Evolutionary conservation across 2,329 filamentous ascomycete genomes (phyloP), one percentile per base, ranked within the genome.

Genomic region (Phoma herbarum): DNA sequence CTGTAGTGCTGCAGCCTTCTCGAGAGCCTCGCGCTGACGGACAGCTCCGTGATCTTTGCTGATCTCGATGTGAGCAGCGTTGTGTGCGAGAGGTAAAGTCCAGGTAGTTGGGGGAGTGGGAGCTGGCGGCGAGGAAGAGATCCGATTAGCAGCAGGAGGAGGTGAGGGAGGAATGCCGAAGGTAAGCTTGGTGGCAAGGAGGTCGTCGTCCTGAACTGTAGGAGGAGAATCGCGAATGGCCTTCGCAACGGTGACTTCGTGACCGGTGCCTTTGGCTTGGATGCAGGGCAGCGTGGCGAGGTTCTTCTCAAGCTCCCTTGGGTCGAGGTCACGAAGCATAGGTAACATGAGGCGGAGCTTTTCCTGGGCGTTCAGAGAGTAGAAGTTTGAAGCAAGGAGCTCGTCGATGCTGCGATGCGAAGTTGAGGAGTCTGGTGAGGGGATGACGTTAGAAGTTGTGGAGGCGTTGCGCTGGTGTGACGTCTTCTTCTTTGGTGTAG

Each of bases 1-100:
- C 6, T 41, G 51, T 9, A 65, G 48, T 48, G 33, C 50, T 2
- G 48, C 54, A 6, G 61, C 62, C 35, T 65, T 68, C 41, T 64
- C 42, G 2, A 68, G 56, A 16, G 66, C 69, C 50, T 69, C 60
- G 16, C 62, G 56, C 55, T 70, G 66, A 12, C 66, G 61, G 11
- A 25, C 35, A 6, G 59, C 45, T 20, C 61, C 67, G 20, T 22
- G 26, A 18, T 48, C 16, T 10, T 33, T 44, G 5, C 18, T 33
- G 12, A 56, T 8, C 9, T 25, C 45, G 12, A 50, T 2, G 8
- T 29, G 26, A 12, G 39, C 14, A 31, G 26, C 3, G 9, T 45
- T 39, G 10, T 35, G 18, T 25, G 23, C 14, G 2, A 29, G 12
- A 18, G 29, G 20, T 20, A 28, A 50, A 16, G n/a, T 18, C 22